These are phyloP conservation scores for Graphium sp. DNA, from an alignment of 2,329 filamentous ascomycete genomes.

Conservation along the genomic window DNA sequence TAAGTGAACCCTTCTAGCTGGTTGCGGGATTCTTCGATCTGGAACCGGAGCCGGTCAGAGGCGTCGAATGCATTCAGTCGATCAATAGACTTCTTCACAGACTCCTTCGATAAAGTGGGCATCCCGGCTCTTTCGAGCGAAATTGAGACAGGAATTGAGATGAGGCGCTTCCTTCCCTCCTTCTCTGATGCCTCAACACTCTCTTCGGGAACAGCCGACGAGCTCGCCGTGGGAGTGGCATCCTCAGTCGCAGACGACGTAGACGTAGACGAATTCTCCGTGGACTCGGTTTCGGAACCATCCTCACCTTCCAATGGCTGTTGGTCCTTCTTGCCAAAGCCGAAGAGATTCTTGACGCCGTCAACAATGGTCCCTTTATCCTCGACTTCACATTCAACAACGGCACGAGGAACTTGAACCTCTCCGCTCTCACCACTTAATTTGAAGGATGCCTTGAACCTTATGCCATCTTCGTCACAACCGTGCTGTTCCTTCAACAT, in stretches of 20 bases:
- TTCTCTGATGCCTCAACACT: conserved; percentile 30
- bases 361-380: conserved; percentile 75
- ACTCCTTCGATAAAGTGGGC: conserved; percentile 28
- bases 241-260: conserved; percentile 8
- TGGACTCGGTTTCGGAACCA: conserved; percentile 15
- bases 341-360: conserved; percentile 90
- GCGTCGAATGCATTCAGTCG: conserved; percentile 71
- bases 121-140: conserved; percentile 30
- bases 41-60: conserved; percentile 61
- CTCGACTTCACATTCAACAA: conserved; percentile 62
- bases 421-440: conserved; percentile 60
- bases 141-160: conserved; percentile 34
- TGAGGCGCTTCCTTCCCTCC: conserved; percentile 41
- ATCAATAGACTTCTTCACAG: conserved; percentile 38
- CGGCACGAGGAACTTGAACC: conserved; percentile 60
- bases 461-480: conserved; percentile 61
- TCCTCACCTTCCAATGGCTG: conserved; percentile 46
- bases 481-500: conserved; percentile 63
- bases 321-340: conserved; percentile 80
- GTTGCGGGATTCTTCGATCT: conserved; percentile 78
- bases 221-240: conserved; percentile 14
- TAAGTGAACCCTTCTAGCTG: conserved; percentile 91
- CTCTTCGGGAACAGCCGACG: conserved; percentile 29
- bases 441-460: conserved; percentile 62
- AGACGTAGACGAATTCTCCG: conserved; percentile 13